phyloP scores from a whole-genome alignment of 2,329 filamentous ascomycete species.

The Ceratocystis smalleyi region DNA sequence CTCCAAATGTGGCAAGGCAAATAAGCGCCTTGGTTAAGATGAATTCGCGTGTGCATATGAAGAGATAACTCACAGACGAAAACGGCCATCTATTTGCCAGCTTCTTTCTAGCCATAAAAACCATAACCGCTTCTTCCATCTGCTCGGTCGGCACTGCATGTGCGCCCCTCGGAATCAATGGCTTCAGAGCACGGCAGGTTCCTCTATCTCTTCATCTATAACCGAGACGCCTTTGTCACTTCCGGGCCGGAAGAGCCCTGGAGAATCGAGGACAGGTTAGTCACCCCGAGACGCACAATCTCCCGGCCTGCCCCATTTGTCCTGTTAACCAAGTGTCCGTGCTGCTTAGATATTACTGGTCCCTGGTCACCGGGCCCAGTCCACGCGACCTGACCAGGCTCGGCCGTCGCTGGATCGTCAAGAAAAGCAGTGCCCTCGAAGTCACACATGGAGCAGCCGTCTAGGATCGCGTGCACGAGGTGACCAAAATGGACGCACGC shows the following conservation, averaged over 20 bases:
- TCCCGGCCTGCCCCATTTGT: too few relatives aligned
- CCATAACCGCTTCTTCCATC: background rate
- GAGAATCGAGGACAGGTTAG: background rate
- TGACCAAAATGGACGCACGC: conserved; percentile 7
- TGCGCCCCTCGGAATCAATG: background rate
- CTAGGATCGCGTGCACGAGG: conserved; percentile 3
- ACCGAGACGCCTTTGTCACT: background rate
- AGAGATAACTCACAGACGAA: background rate
- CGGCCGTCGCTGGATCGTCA: conserved; percentile 7
- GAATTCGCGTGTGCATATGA: background rate
- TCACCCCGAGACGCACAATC: background rate
- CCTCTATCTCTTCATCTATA: conserved; percentile 7
- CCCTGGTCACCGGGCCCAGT: background rate
- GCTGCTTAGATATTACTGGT: conserved; percentile 4
- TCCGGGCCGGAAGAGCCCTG: background rate
- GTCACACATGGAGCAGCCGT: background rate
- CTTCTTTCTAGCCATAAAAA: background rate
- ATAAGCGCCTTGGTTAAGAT: background rate
- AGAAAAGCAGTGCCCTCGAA: background rate
- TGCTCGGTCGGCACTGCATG: background rate
- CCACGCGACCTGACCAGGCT: background rate
- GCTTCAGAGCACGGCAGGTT: background rate
- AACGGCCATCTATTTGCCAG: background rate
- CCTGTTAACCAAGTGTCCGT: background rate
- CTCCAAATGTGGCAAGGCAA: background rate